phyloP scores from a whole-genome alignment of 2,329 filamentous ascomycete genomes.

The Trichoderma semiorbis region DNA sequence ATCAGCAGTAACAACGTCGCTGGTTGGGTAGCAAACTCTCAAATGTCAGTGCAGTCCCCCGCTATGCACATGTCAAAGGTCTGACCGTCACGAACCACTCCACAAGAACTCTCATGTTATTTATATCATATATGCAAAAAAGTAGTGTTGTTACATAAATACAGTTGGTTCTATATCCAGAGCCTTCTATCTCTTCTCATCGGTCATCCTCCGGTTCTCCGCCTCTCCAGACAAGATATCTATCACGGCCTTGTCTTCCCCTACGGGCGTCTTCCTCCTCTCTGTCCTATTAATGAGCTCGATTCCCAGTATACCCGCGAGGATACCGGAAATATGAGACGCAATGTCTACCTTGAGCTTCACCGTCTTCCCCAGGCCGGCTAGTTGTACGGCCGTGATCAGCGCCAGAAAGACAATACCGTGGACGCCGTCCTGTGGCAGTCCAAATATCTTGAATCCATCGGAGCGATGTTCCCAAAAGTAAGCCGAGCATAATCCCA shows the following conservation, averaged over 20 bases:
- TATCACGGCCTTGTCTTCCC: constrained; percentile 20
- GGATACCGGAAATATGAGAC: constrained; percentile 52
- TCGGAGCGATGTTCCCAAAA: constrained; percentile 57
- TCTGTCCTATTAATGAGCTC: constrained; percentile 30
- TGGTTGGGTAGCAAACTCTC: neutral
- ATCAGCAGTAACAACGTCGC: neutral
- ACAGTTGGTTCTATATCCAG: neutral
- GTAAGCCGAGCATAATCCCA: constrained; percentile 60
- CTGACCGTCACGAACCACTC: neutral
- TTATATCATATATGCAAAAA: neutral
- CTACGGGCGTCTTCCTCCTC: constrained; percentile 10
- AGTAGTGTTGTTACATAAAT: constrained; percentile 1
- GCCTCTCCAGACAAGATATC: constrained; percentile 17
- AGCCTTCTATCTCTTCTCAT: neutral
- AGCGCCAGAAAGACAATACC: constrained; percentile 53
- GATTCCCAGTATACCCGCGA: constrained; percentile 43
- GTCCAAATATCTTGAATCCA: constrained; percentile 54
- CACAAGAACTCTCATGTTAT: neutral
- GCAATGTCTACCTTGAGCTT: constrained; percentile 47
- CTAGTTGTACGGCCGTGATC: constrained; percentile 48
- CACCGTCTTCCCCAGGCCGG: constrained; percentile 42
- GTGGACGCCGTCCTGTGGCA: constrained; percentile 56
- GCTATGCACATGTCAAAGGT: neutral
- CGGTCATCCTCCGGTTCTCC: neutral
- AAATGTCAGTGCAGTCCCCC: neutral